These are phyloP conservation scores for Candida corydali DNA, from an alignment of 805 yeast genomes.

Conservation along the genomic window DNA sequence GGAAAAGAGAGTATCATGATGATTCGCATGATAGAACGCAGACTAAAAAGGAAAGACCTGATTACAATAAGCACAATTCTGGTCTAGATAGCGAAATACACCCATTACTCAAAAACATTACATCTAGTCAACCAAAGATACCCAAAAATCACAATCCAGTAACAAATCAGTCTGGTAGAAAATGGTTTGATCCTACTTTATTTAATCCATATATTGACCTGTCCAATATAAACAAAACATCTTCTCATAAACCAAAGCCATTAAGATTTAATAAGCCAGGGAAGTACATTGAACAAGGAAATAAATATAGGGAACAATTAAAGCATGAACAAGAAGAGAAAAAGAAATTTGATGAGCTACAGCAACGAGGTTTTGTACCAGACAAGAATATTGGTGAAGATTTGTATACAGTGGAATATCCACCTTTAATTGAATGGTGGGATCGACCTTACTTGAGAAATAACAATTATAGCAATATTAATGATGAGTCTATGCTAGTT, in stretches of 20 bases:
- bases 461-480: slow-evolving; percentile 31
- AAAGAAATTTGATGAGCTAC: slow-evolving; percentile 22
- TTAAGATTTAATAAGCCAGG: slow-evolving; percentile 60
- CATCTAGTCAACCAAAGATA: slow-evolving; percentile 18
- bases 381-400: slow-evolving; percentile 56
- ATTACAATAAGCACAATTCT: background rate
- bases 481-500: slow-evolving; percentile 20
- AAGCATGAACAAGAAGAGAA: slow-evolving; percentile 25
- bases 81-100: slow-evolving; percentile 34
- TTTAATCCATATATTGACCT: slow-evolving; percentile 38
- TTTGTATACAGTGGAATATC: slow-evolving; percentile 40
- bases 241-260: slow-evolving; percentile 26
- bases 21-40: background rate
- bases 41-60: background rate
- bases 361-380: slow-evolving; percentile 44
- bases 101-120: slow-evolving; percentile 31
- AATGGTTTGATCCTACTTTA: slow-evolving; percentile 29
- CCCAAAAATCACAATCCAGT: slow-evolving; percentile 27
- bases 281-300: slow-evolving; percentile 53
- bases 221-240: slow-evolving; percentile 6
- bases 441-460: slow-evolving; percentile 54
- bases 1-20: background rate
- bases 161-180: slow-evolving; percentile 19
- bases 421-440: slow-evolving; percentile 89
- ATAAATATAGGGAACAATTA: slow-evolving; percentile 42